Base-by-base conservation (phyloP, 2,329 filamentous ascomycete species). In the Penicillium sp. region DNA sequence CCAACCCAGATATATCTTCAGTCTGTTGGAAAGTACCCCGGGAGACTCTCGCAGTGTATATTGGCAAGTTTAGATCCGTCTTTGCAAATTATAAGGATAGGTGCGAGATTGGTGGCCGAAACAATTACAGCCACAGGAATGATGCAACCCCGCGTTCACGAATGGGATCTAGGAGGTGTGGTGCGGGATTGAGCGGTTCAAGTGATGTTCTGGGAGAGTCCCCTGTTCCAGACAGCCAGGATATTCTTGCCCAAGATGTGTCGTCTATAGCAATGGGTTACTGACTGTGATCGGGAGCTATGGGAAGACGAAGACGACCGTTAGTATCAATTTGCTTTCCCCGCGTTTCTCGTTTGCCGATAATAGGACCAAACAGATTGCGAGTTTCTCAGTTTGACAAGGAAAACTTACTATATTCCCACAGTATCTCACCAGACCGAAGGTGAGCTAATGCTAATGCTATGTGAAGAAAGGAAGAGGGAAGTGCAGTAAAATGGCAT, bases 401-500 rank as follows among this genome's bases (percentile, higher is more conserved):
- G 6, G 4, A 47, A 2, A 4, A 47, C 27, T 33, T 43, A 31
- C 29, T 12, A 15, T 38, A 39, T 23, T 36, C 23, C 4, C 31
- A 33, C 27, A 39, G 5, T 36, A 45, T 47, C 8, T 6, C 36
- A 39, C 39, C 51, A 38, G 27, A 43, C 15, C 29, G 8, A 52
- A 19, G 21, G 13, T 35, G 29, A 44, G 15, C 17, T 44, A 8
- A 44, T 42, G 13, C 15, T 33, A 10, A 43, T 35, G 21, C 39
- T 45, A 35, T 53, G 48, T 54, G 58, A 57, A 57, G 55, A 60
- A 52, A 47, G 36, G 48, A 50, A 54, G 58, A 23, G 39, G 21
- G 35, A 56, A 50, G 44, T 38, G 36, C 31, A 55, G 61, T 45
- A 56, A 60, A 63, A 56, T 62, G 59, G 60, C 61, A 65, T 62